A percentile compares a stretch with the other conserved stretches of the same genome.
These are phyloP conservation scores for Calycina herbarum DNA, from an alignment of 2,329 filamentous ascomycete genomes.

Conservation along the genomic window DNA sequence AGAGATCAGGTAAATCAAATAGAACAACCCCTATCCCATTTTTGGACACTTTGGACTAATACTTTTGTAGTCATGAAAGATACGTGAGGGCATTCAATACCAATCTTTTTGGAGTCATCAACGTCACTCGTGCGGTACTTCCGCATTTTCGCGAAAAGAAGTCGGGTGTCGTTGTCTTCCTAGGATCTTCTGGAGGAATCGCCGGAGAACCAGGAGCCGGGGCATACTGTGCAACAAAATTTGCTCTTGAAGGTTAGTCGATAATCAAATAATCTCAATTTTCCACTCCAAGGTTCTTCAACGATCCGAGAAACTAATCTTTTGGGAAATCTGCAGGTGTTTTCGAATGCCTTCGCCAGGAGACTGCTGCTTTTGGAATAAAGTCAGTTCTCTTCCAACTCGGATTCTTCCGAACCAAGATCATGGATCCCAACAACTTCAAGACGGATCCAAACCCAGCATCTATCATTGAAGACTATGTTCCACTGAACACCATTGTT, in stretches of 20 bases:
- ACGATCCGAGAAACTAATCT: too few relatives aligned
- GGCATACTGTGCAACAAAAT: slow-evolving; percentile 2
- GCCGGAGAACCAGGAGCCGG: background rate
- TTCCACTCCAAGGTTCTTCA: too few relatives aligned
- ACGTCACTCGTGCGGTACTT: slow-evolving; percentile 48
- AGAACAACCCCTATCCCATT: background rate
- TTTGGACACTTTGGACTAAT: background rate
- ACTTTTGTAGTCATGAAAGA: slow-evolving; percentile 12
- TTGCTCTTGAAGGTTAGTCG: slow-evolving; percentile 7
- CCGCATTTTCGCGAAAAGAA: slow-evolving; percentile 45
- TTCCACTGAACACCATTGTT: background rate
- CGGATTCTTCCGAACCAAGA: background rate
- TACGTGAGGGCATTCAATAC: slow-evolving; percentile 44
- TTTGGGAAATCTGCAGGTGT: background rate
- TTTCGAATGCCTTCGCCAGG: background rate
- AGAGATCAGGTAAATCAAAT: slow-evolving; percentile 25
- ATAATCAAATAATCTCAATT: background rate
- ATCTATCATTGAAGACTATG: background rate
- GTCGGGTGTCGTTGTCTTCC: slow-evolving; percentile 37
- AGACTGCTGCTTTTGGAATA: background rate
- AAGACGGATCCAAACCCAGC: background rate
- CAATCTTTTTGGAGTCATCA: slow-evolving; percentile 54
- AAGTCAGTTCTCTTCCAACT: background rate
- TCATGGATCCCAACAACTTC: slow-evolving; percentile 1
- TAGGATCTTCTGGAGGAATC: slow-evolving; percentile 26